Conservation (phyloP, 2,329 filamentous ascomycete species). For the Domatiomyces globalis region DNA sequence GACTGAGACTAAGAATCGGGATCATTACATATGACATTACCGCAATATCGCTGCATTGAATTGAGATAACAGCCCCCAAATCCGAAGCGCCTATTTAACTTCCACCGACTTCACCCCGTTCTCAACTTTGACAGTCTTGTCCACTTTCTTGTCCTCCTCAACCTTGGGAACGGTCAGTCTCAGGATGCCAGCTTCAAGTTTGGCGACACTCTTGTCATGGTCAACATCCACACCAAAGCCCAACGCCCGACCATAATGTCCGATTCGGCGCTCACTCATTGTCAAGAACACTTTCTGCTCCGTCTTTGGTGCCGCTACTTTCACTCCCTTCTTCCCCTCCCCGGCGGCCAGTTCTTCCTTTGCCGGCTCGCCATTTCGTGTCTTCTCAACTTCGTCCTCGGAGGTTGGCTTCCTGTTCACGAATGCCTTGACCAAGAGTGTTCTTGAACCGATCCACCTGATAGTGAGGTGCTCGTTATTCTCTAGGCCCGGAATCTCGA, state of each 20-base stretch:
- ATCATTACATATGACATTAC: too few species aligned
- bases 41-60: not conserved
- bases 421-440: not conserved
- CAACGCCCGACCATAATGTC: constrained; percentile 13
- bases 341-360: not conserved
- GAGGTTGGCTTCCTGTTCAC: not conserved
- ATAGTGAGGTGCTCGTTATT: constrained; percentile 11
- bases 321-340: not conserved
- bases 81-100: not conserved
- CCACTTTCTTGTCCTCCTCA: constrained; percentile 5
- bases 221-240: constrained; percentile 16
- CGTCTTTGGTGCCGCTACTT: not conserved
- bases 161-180: constrained; percentile 14
- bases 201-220: constrained; percentile 13
- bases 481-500: constrained; percentile 16
- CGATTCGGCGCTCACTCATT: constrained; percentile 13
- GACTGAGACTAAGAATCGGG: too few species aligned
- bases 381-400: not conserved
- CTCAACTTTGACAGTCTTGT: not conserved
- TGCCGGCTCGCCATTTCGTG: not conserved
- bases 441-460: constrained; percentile 6
- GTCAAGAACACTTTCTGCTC: constrained; percentile 11
- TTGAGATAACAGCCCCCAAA: not conserved
- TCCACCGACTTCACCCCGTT: not conserved
- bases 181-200: constrained; percentile 14